Percentiles rank a stretch among this genome's conserved stretches.
phyloP scores from a whole-genome alignment of 345 rosid genomes.

The Isatis tinctoria region DNA sequence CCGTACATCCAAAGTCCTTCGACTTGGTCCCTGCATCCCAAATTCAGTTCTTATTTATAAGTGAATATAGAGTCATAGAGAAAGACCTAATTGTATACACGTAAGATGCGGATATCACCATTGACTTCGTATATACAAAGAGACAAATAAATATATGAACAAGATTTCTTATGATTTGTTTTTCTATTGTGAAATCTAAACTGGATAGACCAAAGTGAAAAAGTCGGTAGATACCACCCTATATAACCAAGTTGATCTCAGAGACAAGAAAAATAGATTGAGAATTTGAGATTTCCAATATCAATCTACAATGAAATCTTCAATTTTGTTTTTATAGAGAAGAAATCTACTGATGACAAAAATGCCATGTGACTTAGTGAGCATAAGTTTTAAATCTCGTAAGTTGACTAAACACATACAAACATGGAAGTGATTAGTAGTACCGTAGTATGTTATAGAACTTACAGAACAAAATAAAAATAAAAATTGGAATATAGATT shows the following conservation, averaged over 20 bases:
- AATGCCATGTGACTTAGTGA: not conserved
- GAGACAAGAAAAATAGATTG: not conserved
- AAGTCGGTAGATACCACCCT: slow-evolving; percentile 11
- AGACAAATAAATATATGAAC: not conserved
- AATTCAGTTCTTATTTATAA: not conserved
- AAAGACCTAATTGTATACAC: too few relatives aligned
- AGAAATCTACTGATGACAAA: not conserved
- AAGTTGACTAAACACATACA: too few relatives aligned
- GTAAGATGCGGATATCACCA: not conserved
- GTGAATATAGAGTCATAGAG: too few relatives aligned
- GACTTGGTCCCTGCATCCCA: slow-evolving; percentile 14
- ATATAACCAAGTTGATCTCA: slow-evolving; percentile 1
- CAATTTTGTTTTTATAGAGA: slow-evolving; percentile 9
- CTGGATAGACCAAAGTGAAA: not conserved
- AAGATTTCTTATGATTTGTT: not conserved
- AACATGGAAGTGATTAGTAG: not conserved
- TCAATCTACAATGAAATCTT: slow-evolving; percentile 9
- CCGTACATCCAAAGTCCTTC: slow-evolving; percentile 12
- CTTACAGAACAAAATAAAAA: too few relatives aligned
- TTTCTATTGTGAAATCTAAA: not conserved
- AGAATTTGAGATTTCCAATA: not conserved
- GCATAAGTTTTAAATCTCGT: not conserved
- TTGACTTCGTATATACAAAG: not conserved
- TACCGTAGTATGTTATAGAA: too few relatives aligned
- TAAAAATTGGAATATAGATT: not conserved